These are phyloP conservation scores for Clonostachys byssicola DNA, from an alignment of 2,329 filamentous ascomycete species.

Conservation along the genomic window DNA sequence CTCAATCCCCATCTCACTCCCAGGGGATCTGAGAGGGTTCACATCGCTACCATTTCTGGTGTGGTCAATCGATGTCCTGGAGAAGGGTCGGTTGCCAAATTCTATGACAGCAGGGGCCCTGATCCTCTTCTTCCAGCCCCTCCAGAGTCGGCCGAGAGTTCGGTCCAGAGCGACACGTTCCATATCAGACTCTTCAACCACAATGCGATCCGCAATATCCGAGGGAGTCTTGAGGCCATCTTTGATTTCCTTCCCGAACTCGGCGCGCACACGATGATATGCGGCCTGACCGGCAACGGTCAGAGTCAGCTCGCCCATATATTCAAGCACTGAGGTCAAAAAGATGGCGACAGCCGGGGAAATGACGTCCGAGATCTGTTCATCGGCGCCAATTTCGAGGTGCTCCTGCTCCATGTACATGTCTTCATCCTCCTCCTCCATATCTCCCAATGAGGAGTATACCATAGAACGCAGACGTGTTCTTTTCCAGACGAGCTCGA, in stretches of 20 bases:
- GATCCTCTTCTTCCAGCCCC: constrained; percentile 88
- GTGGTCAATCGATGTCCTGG: constrained; percentile 34
- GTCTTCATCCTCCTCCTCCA: constrained; percentile 98
- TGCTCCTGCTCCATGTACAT: constrained; percentile 79
- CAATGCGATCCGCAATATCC: constrained; percentile 58
- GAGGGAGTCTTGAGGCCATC: constrained; percentile 40
- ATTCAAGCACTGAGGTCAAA: constrained; percentile 89
- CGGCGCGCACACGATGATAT: constrained; percentile 59
- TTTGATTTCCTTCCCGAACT: constrained; percentile 55
- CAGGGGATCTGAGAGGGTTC: constrained; percentile 28
- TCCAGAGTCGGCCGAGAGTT: constrained; percentile 85
- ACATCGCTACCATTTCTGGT: constrained; percentile 25
- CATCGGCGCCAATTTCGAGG: constrained; percentile 53
- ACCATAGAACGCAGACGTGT: constrained; percentile 95
- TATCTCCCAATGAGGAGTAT: constrained; percentile 90
- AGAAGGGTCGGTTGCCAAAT: constrained; percentile 32
- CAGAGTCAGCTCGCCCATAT: constrained; percentile 86
- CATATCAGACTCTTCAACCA: constrained; percentile 90
- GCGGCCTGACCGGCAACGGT: constrained; percentile 85
- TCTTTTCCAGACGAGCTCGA: constrained; percentile 92
- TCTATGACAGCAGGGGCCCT: constrained; percentile 44
- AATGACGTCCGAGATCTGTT: constrained; percentile 63
- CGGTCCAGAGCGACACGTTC: constrained; percentile 89
- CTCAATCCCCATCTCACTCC: constrained; percentile 5
- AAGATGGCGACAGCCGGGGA: constrained; percentile 94